Evolutionary conservation across 768 basidiomycete genomes (phyloP), one percentile per base, ranked within the genome.

Genomic region (Macrolepiota fuliginosa): DNA sequence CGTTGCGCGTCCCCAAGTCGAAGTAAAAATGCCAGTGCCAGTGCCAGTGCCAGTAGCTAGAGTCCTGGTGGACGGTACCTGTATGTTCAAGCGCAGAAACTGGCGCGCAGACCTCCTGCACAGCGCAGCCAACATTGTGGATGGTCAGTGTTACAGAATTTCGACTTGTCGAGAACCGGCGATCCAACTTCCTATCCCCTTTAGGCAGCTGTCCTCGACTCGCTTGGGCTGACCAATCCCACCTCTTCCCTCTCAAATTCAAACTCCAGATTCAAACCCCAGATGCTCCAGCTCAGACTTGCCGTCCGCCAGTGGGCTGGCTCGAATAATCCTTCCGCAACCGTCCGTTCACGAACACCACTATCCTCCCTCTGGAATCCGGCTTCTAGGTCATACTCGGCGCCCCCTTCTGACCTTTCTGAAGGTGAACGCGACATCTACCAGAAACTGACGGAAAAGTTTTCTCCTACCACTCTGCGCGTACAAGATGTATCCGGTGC

Each of bases 401-500:
- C 45, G 67, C 61, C 66, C 53, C 60, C 68, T 7, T 54, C 72
- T 65, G 68, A 63, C 46, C 70, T 80, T 13, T 75, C 79, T 25
- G 80, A 85, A 65, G 89, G 90, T n/a, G 93, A 95, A 75, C 76
- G 78, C 63, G 73, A 72, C 60, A 95, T 96, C 56, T 80, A 81
- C 64, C 71, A 79, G 24, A 98, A 96, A 74, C 78, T 98, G 29
- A 81, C 79, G 12, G 81, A 84, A 42, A 84, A 76, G 67, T 94
- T 99, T 72, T 75, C 81, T n/a, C 92, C 96, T 10, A 85, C 89
- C 13, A 83, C 88, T 62, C 77, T 98, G 19, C 83, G 86, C 63
- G 95, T 98, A 1, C 88, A 95, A 76, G 96, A 99, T 73, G 85
- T 96, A n/a, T 98, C 96, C 27, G 96, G 96, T 95, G 24, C 63